Evolutionary conservation across 2,329 filamentous ascomycete species (phyloP).

Genomic region (Pseudogymnoascus sp.): DNA sequence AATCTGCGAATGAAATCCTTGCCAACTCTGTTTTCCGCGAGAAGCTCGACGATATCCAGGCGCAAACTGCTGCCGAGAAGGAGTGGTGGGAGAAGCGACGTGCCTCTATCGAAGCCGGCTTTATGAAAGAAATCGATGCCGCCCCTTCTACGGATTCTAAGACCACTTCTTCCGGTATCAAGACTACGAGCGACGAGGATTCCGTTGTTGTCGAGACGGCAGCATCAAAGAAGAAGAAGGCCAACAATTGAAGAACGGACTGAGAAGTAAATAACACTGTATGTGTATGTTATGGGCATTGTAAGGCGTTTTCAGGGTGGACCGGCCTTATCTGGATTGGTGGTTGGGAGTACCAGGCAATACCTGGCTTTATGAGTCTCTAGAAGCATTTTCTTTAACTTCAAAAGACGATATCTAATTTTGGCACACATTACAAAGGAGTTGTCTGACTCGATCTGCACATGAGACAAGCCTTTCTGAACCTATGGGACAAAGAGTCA

Average conservation of each 20-base stretch:
- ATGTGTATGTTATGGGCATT: constrained; percentile 11
- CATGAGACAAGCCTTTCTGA: not conserved
- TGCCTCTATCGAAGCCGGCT: constrained; percentile 62
- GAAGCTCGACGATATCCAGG: constrained; percentile 66
- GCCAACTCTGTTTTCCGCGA: constrained; percentile 72
- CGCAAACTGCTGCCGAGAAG: constrained; percentile 64
- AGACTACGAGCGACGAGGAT: constrained; percentile 56
- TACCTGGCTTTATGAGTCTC: constrained; percentile 5
- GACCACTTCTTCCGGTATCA: constrained; percentile 30
- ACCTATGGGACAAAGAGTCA: not conserved
- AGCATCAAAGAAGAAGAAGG: constrained; percentile 53
- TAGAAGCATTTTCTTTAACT: constrained; percentile 8
- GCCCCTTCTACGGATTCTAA: constrained; percentile 42
- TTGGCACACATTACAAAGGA: constrained; percentile 1
- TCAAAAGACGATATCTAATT: constrained; percentile 6
- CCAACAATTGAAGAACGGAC: constrained; percentile 45
- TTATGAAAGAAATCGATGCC: constrained; percentile 77
- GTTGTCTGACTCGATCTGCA: constrained; percentile 4
- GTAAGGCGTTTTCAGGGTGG: constrained; percentile 6
- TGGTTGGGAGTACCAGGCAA: constrained; percentile 1
- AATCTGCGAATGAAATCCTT: constrained; percentile 92
- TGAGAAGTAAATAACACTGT: constrained; percentile 6
- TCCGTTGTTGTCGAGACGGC: constrained; percentile 65
- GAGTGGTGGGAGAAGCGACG: constrained; percentile 88
- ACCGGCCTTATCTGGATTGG: not conserved